Base-by-base conservation (phyloP, 768 basidiomycete species). In the Hydnum rufescens region DNA sequence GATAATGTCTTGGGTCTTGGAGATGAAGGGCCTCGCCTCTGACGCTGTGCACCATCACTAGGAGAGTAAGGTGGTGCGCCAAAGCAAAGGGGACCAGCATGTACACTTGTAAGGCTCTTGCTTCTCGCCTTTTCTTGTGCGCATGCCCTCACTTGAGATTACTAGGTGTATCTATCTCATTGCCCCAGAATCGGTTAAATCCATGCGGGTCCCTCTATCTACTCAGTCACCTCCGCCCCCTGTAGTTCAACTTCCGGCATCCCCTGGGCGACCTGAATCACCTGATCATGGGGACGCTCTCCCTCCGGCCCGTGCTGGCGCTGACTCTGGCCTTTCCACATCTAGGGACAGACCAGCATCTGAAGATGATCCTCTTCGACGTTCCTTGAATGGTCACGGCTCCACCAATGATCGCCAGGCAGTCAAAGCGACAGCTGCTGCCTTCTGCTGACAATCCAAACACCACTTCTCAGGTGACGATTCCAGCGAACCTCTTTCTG, bases 31-130 rank as follows among this genome's bases (percentile, higher is more conserved):
- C n/a, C n/a, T n/a, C n/a, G n/a, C n/a, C n/a, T n/a, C 36, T 13
- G 13, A 39, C 36, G 36, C 5, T 50, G 49, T 47, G 48, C 44
- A 51, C 39, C n/a, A 13, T 1, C 19, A 46, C 46, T 1, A 87
- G 85, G 85, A 89, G 70, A 82, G 82, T 52, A 90, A 89, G 70
- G 85, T 90, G 39, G 69, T 88, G 50, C 76, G 86, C 57, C 76
- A 85, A 63, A 84, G 75, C 66, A 86, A 81, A 67, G 85, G 83
- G 49, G 86, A 90, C 66, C 82, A 85, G 59, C 87, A 89, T 59
- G 79, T 90, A 59, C 86, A 90, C 66, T 66, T 88, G 84, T 87
- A 63, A 65, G 83, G 65, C 23, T 18, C 42, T 16, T 52, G 52
- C 51, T 42, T 53, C 51, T 3, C 32, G 26, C 51, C 19, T 61